Evolutionary conservation across 2,329 filamentous ascomycete genomes (phyloP).

Genomic region (Pestalotiopsis sp.): DNA sequence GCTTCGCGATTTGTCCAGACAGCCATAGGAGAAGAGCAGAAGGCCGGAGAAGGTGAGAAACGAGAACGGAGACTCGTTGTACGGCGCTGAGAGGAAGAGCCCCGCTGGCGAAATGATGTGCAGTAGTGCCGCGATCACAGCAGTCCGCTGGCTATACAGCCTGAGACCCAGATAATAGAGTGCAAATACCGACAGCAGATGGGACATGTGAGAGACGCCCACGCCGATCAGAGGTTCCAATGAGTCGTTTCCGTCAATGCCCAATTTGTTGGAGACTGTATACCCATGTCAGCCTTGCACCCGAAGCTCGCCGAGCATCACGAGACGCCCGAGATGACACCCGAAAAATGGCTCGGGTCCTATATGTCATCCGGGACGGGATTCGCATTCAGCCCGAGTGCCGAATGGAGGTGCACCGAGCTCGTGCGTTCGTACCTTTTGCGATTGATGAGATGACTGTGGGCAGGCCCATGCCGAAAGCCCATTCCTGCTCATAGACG

Average conservation of each 20-base stretch:
- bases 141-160: slow-evolving; percentile 55
- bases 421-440: slow-evolving; percentile 29
- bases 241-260: slow-evolving; percentile 22
- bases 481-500: slow-evolving; percentile 83
- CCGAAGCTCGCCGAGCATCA: neutral
- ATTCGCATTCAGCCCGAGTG: neutral
- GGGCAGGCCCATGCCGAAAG: slow-evolving; percentile 64
- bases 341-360: neutral
- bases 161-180: slow-evolving; percentile 68
- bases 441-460: slow-evolving; percentile 39
- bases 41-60: slow-evolving; percentile 76
- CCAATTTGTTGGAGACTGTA: slow-evolving; percentile 28
- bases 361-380: neutral
- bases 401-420: neutral
- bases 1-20: slow-evolving; percentile 32
- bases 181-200: slow-evolving; percentile 74
- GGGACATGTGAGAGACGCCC: slow-evolving; percentile 70
- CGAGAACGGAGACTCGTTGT: slow-evolving; percentile 79
- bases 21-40: slow-evolving; percentile 64
- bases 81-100: slow-evolving; percentile 85
- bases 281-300: neutral
- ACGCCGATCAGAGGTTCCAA: slow-evolving; percentile 61
- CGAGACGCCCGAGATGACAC: slow-evolving; percentile 4
- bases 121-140: slow-evolving; percentile 71
- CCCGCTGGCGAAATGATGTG: slow-evolving; percentile 88